Conservation (phyloP, 805 yeast species). For the Ogataea allantospora region DNA sequence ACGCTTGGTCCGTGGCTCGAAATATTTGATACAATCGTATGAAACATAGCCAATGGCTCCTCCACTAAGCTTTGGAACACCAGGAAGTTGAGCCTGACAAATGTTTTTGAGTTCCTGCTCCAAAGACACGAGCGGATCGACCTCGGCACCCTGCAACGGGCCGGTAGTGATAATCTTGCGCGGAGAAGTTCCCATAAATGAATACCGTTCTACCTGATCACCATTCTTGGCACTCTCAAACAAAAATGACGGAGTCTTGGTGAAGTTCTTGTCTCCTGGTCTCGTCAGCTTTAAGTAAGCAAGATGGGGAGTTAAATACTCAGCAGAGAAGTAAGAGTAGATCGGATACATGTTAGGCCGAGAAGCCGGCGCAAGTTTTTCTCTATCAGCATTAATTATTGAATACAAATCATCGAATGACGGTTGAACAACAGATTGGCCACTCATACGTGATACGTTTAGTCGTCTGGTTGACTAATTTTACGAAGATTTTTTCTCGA, state of each 20-base stretch:
- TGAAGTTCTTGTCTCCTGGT: conserved; percentile 51
- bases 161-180: conserved; percentile 83
- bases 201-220: conserved; percentile 83
- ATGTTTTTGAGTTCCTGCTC: conserved; percentile 69
- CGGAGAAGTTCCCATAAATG: conserved; percentile 88
- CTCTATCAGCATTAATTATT: conserved; percentile 39
- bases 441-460: conserved; percentile 1
- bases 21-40: conserved; percentile 94
- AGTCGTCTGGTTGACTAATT: background rate
- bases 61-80: conserved; percentile 81
- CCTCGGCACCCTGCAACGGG: conserved; percentile 56
- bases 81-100: conserved; percentile 75
- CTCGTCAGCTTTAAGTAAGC: conserved; percentile 83
- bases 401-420: conserved; percentile 43
- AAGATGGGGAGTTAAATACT: conserved; percentile 81
- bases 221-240: conserved; percentile 90
- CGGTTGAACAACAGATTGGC: conserved; percentile 45
- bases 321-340: conserved; percentile 68
- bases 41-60: conserved; percentile 97
- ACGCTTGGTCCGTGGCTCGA: conserved; percentile 86
- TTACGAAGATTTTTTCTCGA: conserved; percentile 3
- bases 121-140: conserved; percentile 75
- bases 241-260: conserved; percentile 67
- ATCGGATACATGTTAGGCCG: conserved; percentile 78
- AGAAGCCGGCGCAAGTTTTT: conserved; percentile 17